A percentile compares a stretch with the other conserved stretches of the same genome.
Evolutionary conservation across 495 filamentous ascomycete genomes (phyloP).

Genomic region (Aspergillus incahuasiensis): DNA sequence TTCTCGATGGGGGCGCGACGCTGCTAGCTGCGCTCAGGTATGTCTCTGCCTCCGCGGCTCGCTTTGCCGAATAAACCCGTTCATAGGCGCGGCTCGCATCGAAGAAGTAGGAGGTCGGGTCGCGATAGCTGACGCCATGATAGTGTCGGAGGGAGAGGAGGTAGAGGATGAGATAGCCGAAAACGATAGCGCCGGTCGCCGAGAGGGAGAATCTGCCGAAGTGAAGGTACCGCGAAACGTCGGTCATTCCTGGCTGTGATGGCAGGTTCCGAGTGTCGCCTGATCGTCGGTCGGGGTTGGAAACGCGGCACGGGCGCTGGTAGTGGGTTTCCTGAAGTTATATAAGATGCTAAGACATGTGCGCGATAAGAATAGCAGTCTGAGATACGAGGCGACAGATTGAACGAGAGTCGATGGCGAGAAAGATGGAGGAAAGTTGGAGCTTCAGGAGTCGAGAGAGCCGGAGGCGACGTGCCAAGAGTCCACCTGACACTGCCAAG

Average conservation of each 20-base stretch:
- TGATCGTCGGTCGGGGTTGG: not conserved
- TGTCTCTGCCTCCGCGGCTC: constrained; percentile 27
- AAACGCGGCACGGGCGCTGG: not conserved
- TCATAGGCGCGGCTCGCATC: constrained; percentile 29
- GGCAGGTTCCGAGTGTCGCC: not conserved
- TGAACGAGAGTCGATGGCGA: not conserved
- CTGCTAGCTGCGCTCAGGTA: constrained; percentile 24
- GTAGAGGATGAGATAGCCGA: constrained; percentile 19
- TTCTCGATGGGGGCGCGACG: not conserved
- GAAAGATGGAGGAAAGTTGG: not conserved
- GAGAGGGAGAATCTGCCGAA: constrained; percentile 2
- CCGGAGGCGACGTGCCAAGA: too few species aligned
- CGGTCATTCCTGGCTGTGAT: not conserved
- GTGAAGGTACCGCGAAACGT: not conserved
- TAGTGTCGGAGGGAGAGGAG: constrained; percentile 22
- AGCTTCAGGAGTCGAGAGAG: not conserved
- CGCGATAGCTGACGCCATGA: constrained; percentile 22
- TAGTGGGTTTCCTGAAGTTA: not conserved
- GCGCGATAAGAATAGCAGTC: not conserved
- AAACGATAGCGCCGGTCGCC: not conserved
- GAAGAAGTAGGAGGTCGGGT: constrained; percentile 40
- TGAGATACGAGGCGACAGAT: not conserved
- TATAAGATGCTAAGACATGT: not conserved
- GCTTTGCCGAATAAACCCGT: constrained; percentile 25
- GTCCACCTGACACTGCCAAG: too few species aligned